Evolutionary conservation across 208 protist genomes (phyloP).

Genomic region (Leishmania major): DNA sequence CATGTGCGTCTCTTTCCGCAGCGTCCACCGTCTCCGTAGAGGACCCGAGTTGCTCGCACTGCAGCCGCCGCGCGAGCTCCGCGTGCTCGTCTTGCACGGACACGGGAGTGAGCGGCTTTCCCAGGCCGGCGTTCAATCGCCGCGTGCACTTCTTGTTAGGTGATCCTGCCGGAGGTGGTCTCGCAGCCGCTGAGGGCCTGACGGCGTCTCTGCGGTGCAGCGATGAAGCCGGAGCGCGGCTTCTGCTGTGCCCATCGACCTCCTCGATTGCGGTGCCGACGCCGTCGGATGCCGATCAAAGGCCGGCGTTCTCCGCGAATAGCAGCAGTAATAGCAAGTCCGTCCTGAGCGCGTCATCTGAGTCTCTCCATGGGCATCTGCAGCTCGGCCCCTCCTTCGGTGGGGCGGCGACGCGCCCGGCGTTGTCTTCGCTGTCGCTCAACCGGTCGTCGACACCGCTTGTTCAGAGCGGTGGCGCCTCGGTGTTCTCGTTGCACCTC

Average conservation of each 20-base stretch:
- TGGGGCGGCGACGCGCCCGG: neutral
- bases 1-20: neutral
- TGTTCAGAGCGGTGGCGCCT: neutral
- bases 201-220: neutral
- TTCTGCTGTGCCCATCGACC: neutral
- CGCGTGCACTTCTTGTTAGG: constrained; percentile 13
- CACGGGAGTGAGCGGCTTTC: neutral
- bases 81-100: neutral
- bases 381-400: neutral
- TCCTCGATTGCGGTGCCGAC: neutral
- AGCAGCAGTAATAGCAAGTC: neutral
- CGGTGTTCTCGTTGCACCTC: constrained; percentile 23
- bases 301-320: neutral
- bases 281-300: neutral
- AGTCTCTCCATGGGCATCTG: neutral
- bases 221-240: neutral
- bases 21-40: neutral
- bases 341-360: neutral
- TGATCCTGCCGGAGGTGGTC: neutral
- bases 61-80: neutral
- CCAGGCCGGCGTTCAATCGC: neutral
- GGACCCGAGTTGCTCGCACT: neutral
- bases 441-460: neutral
- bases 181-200: neutral
- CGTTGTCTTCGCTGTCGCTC: neutral